Conservation (phyloP, 2,329 filamentous ascomycete species). For the Colletotrichum aenigma region DNA sequence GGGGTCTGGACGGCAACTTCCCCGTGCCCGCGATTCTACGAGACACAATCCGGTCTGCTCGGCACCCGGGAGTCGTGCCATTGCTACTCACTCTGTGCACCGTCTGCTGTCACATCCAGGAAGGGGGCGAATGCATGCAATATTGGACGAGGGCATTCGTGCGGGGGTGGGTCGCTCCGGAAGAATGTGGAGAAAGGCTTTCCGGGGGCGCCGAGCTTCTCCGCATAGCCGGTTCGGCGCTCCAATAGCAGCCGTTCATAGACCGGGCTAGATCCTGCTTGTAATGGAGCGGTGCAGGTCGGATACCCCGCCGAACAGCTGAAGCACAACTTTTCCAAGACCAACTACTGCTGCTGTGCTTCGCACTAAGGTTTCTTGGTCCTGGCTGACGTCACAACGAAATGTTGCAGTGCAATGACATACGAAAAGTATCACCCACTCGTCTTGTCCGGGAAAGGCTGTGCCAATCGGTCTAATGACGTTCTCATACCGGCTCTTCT, state of each 20-base stretch:
- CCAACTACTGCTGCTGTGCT: neutral
- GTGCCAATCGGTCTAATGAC: neutral
- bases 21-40: neutral
- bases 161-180: neutral
- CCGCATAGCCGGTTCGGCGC: neutral
- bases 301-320: neutral
- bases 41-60: neutral
- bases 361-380: neutral
- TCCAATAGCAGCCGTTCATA: neutral
- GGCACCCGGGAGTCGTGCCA: neutral
- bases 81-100: neutral
- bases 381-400: slow-evolving; percentile 11
- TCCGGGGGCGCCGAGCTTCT: neutral
- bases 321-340: neutral
- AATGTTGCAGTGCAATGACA: slow-evolving; percentile 4
- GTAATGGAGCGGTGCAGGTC: neutral
- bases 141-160: neutral
- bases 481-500: neutral
- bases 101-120: neutral
- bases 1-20: neutral
- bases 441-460: neutral
- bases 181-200: neutral
- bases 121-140: neutral
- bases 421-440: slow-evolving; percentile 5
- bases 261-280: neutral